Base-by-base conservation (phyloP, 2,329 filamentous ascomycete genomes). In the Volutella citrinella region DNA sequence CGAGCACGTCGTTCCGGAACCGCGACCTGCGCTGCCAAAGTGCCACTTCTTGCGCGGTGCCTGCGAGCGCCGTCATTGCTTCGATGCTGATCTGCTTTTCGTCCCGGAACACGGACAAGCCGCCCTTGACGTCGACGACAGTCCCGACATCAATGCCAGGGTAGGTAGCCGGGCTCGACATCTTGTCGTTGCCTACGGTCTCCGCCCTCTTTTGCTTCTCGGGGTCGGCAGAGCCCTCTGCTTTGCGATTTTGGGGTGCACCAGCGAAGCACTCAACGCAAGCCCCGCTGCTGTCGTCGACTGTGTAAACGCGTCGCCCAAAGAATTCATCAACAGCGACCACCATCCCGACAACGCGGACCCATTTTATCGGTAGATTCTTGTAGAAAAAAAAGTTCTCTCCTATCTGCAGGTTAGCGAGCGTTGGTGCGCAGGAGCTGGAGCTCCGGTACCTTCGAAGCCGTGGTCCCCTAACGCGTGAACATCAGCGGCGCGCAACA, bases 291-390 rank as follows among this genome's bases (percentile, higher is more conserved):
- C 79, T 76, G 56, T 84, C 80, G 47, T 84, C 80, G n/a, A 84
- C 56, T 3, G 72, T 80, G 48, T 73, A 79, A 24, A 75, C 60
- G 27, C 64, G 66, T 21, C 64, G 64, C 21, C 60, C 60, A 21
- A 51, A 43, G 36, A 66, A 73, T 15, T 78, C 69, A 43, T 78
- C 72, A 21, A 79, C 61, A 10, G 74, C 76, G 35, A 89, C 80
- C 15, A 91, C 72, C 8, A 88, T 60, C 19, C 87, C 87, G 7
- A 80, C 73, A 19, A 90, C 60, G 42, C 82, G 80, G 33, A 86
- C 76, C 76, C 82, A 90, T 70, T 80, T 78, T 48, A 91, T 78
- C 1, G 86, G 86, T 46, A 90, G 79, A 57, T 89, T 90, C 30
- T 70, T 61, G 63, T 80, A 72, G 59, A 89, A 88, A 55, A 71